Conservation (phyloP, 495 filamentous ascomycete species). For the Xylaria telfairii region DNA sequence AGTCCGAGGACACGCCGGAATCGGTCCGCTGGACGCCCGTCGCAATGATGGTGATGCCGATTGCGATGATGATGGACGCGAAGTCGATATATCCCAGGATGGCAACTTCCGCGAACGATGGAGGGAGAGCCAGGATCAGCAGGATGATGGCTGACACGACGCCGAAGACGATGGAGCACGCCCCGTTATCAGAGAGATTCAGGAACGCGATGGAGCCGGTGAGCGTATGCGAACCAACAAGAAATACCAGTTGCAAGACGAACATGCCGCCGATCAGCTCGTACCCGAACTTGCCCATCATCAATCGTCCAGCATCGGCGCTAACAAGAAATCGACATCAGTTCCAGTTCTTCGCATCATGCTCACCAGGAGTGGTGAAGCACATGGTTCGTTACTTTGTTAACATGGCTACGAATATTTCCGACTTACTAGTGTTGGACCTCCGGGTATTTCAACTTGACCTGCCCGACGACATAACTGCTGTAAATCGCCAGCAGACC, state of each 20-base stretch:
- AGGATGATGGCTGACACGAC: conserved; percentile 68
- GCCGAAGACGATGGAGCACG: conserved; percentile 72
- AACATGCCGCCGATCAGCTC: conserved; percentile 69
- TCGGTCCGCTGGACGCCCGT: conserved; percentile 60
- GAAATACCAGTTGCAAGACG: conserved; percentile 73
- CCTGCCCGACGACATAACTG: conserved; percentile 77
- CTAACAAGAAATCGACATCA: conserved; percentile 14
- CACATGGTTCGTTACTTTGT: no score
- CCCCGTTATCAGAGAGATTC: conserved; percentile 64
- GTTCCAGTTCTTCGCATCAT: neutral
- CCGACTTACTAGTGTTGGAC: conserved; percentile 63
- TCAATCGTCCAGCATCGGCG: conserved; percentile 71
- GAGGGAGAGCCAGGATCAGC: conserved; percentile 66
- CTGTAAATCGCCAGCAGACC: conserved; percentile 77
- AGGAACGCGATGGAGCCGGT: conserved; percentile 77
- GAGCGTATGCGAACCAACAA: conserved; percentile 77
- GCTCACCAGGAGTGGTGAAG: neutral
- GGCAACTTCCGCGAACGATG: conserved; percentile 60
- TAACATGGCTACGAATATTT: neutral
- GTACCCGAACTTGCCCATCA: conserved; percentile 67
- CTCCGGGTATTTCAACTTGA: conserved; percentile 75
- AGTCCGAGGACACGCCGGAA: conserved; percentile 41
- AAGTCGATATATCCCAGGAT: conserved; percentile 67
- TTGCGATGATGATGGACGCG: conserved; percentile 66
- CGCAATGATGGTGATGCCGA: conserved; percentile 73